These are phyloP conservation scores for Sophora flavescens DNA, from an alignment of 306 rosid genomes.

Conservation along the genomic window DNA sequence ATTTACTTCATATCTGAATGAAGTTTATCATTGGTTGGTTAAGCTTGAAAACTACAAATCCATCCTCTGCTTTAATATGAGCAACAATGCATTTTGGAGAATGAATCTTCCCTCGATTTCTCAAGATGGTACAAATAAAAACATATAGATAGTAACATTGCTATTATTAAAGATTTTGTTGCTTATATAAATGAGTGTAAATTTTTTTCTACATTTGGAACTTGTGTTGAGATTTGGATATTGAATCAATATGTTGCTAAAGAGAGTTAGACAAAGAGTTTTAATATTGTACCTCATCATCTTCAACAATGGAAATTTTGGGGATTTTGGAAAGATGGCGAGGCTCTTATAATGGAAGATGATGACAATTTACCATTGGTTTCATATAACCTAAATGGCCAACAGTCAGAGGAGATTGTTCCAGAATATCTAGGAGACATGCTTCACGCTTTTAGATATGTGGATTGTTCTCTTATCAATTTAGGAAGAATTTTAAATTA, in stretches of 20 bases:
- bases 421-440: not conserved
- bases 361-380: not conserved
- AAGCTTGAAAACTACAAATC: too few relatives aligned
- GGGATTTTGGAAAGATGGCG: conserved; percentile 10
- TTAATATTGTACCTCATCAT: too few relatives aligned
- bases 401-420: too few relatives aligned
- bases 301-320: not conserved
- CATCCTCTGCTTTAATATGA: too few relatives aligned
- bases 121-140: not conserved
- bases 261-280: too few relatives aligned
- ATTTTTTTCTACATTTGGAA: not conserved
- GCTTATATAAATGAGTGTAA: not conserved
- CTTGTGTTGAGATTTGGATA: not conserved
- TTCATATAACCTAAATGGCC: not conserved
- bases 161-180: not conserved
- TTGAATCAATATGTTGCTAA: too few relatives aligned
- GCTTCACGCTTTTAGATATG: too few relatives aligned
- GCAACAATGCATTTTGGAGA: not conserved
- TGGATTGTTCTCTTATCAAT: not conserved
- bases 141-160: not conserved
- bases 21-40: too few relatives aligned
- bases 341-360: not conserved
- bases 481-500: not conserved
- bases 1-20: not conserved
- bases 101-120: not conserved